phyloP scores from a whole-genome alignment of 441 rosid genomes.

The Gossypium lobatum region DNA sequence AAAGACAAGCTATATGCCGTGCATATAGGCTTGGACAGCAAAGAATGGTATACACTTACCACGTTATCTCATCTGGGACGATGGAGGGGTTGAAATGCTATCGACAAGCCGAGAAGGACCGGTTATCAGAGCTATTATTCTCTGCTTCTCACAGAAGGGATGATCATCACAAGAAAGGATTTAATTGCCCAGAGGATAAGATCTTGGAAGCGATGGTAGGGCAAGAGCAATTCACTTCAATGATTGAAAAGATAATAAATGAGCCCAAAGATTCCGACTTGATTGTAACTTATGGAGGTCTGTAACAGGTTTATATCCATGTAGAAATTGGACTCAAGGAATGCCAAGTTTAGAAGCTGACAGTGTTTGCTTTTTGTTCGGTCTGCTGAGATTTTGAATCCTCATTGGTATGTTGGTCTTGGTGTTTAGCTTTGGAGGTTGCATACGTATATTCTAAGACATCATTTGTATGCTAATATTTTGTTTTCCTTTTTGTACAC shows the following conservation, averaged over 20 bases:
- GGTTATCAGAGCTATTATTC: conserved; percentile 50
- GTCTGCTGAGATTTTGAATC: neutral
- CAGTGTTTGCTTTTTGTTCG: neutral
- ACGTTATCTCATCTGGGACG: conserved; percentile 48
- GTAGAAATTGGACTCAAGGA: neutral
- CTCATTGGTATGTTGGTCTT: too few species aligned
- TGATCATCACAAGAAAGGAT: conserved; percentile 12
- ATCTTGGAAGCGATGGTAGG: conserved; percentile 48
- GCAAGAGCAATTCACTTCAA: neutral
- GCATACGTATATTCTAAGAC: too few species aligned
- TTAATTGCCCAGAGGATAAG: conserved; percentile 34
- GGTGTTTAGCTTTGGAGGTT: too few species aligned
- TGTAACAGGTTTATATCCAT: neutral
- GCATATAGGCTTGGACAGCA: conserved; percentile 73
- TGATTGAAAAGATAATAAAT: neutral
- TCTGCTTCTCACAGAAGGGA: conserved; percentile 25
- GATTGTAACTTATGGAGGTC: neutral
- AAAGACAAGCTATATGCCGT: conserved; percentile 69
- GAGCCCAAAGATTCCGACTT: neutral
- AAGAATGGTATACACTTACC: conserved; percentile 52
- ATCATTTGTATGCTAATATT: too few species aligned
- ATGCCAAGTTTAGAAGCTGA: neutral
- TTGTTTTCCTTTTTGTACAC: too few species aligned
- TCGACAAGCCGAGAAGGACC: conserved; percentile 46
- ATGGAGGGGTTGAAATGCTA: conserved; percentile 45